Conservation (phyloP, 495 filamentous ascomycete species). For the Trichocladium antarcticum region DNA sequence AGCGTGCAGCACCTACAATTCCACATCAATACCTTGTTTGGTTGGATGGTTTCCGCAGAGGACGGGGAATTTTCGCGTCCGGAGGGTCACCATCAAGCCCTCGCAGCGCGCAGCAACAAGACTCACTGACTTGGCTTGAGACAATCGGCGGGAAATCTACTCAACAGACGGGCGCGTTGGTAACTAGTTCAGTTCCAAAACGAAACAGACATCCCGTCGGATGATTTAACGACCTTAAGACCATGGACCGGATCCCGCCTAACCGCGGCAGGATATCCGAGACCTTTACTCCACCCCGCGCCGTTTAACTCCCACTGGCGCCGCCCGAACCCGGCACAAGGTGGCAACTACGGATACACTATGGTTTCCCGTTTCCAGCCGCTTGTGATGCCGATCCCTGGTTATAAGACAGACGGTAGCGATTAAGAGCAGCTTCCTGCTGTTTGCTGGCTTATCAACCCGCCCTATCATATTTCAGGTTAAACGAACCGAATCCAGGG, state of each 20-base stretch:
- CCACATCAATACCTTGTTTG: background rate
- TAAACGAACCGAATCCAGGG: background rate
- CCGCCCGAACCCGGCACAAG: conserved; percentile 6
- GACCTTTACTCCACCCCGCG: background rate
- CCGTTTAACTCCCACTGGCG: conserved; percentile 10
- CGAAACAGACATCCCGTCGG: too few relatives aligned
- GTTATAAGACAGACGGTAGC: conserved; percentile 2
- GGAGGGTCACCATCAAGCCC: conserved; percentile 2
- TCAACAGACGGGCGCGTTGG: too few relatives aligned
- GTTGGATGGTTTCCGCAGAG: background rate
- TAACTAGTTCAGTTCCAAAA: too few relatives aligned
- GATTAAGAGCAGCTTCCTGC: background rate
- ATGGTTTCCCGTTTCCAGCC: conserved; percentile 10
- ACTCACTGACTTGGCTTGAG: background rate
- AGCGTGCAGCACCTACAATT: too few relatives aligned
- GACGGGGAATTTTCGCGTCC: background rate
- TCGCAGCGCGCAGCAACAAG: background rate
- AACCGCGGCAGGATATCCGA: background rate
- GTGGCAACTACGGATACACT: conserved; percentile 7
- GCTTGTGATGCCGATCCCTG: background rate
- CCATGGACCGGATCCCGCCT: conserved; percentile 1
- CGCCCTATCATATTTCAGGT: background rate
- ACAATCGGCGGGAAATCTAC: background rate
- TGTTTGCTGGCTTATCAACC: background rate
- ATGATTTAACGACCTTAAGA: conserved; percentile 1